Conservation (phyloP, 441 rosid species). For the Mallotus repandus region DNA sequence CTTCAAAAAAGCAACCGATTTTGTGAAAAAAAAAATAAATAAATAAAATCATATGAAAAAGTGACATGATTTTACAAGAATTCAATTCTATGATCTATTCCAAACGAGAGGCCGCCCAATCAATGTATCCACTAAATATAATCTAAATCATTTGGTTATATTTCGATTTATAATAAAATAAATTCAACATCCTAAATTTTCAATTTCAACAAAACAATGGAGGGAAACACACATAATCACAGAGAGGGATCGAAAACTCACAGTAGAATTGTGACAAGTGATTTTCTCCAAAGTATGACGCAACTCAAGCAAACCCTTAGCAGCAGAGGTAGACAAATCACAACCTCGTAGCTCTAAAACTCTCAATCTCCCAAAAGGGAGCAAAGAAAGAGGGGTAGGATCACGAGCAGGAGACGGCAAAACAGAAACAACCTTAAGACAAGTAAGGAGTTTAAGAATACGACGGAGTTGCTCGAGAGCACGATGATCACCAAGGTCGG, state of each 20-base stretch:
- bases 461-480: constrained; percentile 95
- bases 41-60: too few species aligned
- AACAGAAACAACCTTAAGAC: constrained; percentile 79
- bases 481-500: constrained; percentile 93
- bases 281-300: constrained; percentile 88
- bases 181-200: too few species aligned
- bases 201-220: too few species aligned
- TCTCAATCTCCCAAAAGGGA: constrained; percentile 77
- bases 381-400: constrained; percentile 79
- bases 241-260: constrained; percentile 29
- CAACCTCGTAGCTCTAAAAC: constrained; percentile 86
- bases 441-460: constrained; percentile 70
- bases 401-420: constrained; percentile 73
- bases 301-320: constrained; percentile 84
- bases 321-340: constrained; percentile 90
- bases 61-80: too few species aligned
- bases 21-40: too few species aligned
- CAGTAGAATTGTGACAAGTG: constrained; percentile 91
- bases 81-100: too few species aligned
- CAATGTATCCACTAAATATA: background rate
- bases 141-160: too few species aligned
- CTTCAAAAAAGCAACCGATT: too few species aligned
- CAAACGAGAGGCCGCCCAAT: too few species aligned
- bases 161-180: too few species aligned
- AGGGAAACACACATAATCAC: too few species aligned